Evolutionary conservation across 73 alveolate species (phyloP), one percentile per base, ranked within the genome.

Genomic region (Effrenium voratum): DNA sequence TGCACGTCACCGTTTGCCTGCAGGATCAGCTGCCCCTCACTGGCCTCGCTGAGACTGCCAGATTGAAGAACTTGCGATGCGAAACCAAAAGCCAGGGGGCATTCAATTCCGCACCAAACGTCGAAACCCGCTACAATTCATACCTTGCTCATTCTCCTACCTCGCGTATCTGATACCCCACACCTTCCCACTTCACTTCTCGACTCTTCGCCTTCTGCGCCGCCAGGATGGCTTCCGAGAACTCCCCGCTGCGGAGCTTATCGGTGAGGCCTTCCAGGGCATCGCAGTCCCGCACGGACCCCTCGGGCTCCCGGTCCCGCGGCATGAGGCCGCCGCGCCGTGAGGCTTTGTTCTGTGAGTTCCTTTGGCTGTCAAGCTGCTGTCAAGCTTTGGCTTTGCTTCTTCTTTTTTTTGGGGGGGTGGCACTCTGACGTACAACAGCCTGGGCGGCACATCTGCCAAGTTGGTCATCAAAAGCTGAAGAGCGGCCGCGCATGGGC

Each of bases 251-350:
- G 55, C 97, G 86, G 40, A 90, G 97, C 55, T 90, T 90, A 76
- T 90, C 97, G 36, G 83, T 76, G 44, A 90, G 55, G 75, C 88
- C 68, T 41, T 90, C 97, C 97, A 90, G 76, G 32, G 70, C 97
- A 52, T 90, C 97, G 26, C 44, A 49, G 46, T 90, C 97, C 41
- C 97, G 97, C 24, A 76, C 97, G 4, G 97, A 90, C 43, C 97
- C 97, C 34, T 90, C 97, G 41, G 66, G 97, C 28, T 90, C 97
- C 24, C 97, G 86, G 44, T 90, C 97, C n/a, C 97, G 97, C 76
- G 97, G 97, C 97, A 90, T 90, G 24, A 60, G 46, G 40, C 32
- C 30, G 22, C 30, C 49, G n/a, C n/a, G n/a, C n/a, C n/a, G n/a
- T n/a, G n/a, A n/a, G n/a, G n/a, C n/a, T n/a, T n/a, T n/a, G n/a